Evolutionary conservation across 495 filamentous ascomycete genomes (phyloP).

Genomic region (Thermothielavioides terrestris): DNA sequence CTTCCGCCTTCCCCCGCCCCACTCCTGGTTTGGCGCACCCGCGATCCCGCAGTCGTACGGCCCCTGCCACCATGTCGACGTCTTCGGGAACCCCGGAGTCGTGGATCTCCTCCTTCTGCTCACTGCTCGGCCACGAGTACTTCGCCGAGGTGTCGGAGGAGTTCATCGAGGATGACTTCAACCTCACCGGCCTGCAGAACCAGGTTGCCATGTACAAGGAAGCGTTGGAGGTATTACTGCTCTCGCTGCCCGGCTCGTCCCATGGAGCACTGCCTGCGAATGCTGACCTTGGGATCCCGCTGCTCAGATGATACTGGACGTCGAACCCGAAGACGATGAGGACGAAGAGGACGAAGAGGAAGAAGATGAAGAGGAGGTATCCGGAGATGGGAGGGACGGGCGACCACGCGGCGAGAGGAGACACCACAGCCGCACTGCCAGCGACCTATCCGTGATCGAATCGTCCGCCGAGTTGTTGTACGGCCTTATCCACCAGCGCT

Average conservation of each 20-base stretch:
- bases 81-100: slow-evolving; percentile 83
- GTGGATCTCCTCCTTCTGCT: slow-evolving; percentile 97
- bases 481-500: slow-evolving; percentile 95
- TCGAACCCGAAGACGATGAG: slow-evolving; percentile 89
- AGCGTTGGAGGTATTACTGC: slow-evolving; percentile 56
- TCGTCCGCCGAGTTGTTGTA: slow-evolving; percentile 95
- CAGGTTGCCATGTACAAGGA: slow-evolving; percentile 99
- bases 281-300: slow-evolving; percentile 14
- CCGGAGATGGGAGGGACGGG: slow-evolving; percentile 53
- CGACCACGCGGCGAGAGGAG: slow-evolving; percentile 47
- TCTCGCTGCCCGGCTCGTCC: too few relatives aligned
- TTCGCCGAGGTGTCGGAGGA: slow-evolving; percentile 98
- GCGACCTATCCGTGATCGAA: slow-evolving; percentile 90
- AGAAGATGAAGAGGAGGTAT: slow-evolving; percentile 68
- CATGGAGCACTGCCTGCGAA: too few relatives aligned
- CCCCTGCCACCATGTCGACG: slow-evolving; percentile 44
- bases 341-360: slow-evolving; percentile 76
- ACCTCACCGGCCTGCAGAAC: slow-evolving; percentile 86
- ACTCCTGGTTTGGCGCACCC: not conserved
- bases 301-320: slow-evolving; percentile 93
- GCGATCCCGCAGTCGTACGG: not conserved
- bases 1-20: not conserved
- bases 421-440: slow-evolving; percentile 77
- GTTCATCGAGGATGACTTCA: slow-evolving; percentile 99
- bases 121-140: slow-evolving; percentile 91